Percentiles rank a stretch among this genome's conserved stretches.
phyloP scores from a whole-genome alignment of 192 early-diverging fungal genomes.

The Chytriomyces sp. region DNA sequence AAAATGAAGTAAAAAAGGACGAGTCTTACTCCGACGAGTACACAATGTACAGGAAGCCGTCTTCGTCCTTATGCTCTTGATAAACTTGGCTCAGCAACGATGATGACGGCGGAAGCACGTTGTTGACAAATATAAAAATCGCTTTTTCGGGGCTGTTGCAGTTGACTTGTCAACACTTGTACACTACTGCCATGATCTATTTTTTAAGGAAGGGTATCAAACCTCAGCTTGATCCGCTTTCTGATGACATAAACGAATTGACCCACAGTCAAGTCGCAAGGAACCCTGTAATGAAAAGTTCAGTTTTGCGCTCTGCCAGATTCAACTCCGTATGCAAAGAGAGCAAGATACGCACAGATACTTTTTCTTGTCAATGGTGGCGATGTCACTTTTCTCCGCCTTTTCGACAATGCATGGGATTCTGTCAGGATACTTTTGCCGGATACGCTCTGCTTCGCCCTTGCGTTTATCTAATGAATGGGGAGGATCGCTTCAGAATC shows the following conservation, averaged over 20 bases:
- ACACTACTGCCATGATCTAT: neutral
- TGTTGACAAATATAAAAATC: conserved; percentile 99
- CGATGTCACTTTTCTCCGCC: conserved; percentile 97
- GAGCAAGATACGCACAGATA: conserved; percentile 64
- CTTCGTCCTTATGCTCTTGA: conserved; percentile 96
- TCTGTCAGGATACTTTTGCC: conserved; percentile 90
- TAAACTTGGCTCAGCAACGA: conserved; percentile 95
- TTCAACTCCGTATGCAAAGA: neutral
- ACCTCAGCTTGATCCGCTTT: conserved; percentile 89
- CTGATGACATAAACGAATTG: conserved; percentile 96
- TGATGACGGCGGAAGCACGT: conserved; percentile 90
- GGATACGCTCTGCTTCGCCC: conserved; percentile 93
- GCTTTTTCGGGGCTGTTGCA: conserved; percentile 86
- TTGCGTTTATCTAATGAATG: conserved; percentile 85
- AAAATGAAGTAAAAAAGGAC: neutral
- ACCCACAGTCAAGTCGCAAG: conserved; percentile 93
- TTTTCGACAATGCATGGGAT: conserved; percentile 80
- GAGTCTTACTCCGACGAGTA: conserved; percentile 33
- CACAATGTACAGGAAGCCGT: conserved; percentile 86
- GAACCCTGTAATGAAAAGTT: conserved; percentile 59
- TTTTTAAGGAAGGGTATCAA: neutral
- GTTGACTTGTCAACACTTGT: too few species aligned
- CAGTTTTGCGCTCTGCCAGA: too few species aligned
- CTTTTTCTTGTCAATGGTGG: conserved; percentile 98
- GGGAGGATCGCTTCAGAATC: neutral